Evolutionary conservation across 495 filamentous ascomycete genomes (phyloP).

Genomic region (Penicillium silybi): DNA sequence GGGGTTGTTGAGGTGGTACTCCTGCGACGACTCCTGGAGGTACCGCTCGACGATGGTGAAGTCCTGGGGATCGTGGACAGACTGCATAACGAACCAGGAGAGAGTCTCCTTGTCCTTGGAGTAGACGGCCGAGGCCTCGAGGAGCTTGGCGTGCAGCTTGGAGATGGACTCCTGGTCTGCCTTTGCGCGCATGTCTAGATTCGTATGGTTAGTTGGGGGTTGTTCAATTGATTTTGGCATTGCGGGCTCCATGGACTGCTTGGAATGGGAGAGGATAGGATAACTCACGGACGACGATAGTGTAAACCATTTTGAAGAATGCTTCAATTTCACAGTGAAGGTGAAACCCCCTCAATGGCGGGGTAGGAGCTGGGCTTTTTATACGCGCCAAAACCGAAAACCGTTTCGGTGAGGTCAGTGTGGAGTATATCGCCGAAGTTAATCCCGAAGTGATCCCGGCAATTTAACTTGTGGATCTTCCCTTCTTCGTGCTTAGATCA

Average conservation of each 20-base stretch:
- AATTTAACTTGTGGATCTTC: conserved; percentile 2
- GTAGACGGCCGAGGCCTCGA: conserved; percentile 62
- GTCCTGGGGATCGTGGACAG: conserved; percentile 55
- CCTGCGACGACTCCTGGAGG: conserved; percentile 51
- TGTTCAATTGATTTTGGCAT: neutral
- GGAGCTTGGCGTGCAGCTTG: conserved; percentile 62
- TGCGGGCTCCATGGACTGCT: neutral
- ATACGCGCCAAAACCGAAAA: conserved; percentile 1
- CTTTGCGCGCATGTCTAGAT: conserved; percentile 58
- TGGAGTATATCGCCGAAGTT: conserved; percentile 13
- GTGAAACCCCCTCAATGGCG: conserved; percentile 6
- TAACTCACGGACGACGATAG: conserved; percentile 52
- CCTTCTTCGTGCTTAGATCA: neutral
- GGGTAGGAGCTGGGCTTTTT: conserved; percentile 1
- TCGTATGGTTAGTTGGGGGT: neutral
- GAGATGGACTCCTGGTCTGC: conserved; percentile 53
- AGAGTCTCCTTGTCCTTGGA: conserved; percentile 63
- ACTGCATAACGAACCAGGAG: conserved; percentile 67
- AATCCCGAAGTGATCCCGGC: conserved; percentile 17
- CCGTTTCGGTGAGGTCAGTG: conserved; percentile 10
- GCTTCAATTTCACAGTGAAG: neutral
- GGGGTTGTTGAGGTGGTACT: conserved; percentile 62
- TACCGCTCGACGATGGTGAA: conserved; percentile 71
- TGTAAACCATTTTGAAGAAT: conserved; percentile 45
- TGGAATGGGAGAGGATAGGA: neutral